Conservation (phyloP, 1,284 basidiomycete genomes). For the Fomitiporia mediterranea region DNA sequence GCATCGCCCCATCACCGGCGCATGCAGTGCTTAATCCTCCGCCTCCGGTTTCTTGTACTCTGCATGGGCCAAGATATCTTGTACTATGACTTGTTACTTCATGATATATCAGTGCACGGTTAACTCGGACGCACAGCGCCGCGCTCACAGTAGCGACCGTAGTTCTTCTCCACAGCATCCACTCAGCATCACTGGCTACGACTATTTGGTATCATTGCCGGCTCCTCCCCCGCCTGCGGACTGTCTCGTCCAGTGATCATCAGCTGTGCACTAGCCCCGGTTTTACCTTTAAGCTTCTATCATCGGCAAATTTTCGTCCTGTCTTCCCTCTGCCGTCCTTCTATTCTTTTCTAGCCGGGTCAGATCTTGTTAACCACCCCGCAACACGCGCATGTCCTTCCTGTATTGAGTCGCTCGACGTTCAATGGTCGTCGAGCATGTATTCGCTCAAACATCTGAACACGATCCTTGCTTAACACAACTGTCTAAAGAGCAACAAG, state of each 20-base stretch:
- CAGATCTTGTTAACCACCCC: neutral
- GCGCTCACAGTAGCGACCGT: neutral
- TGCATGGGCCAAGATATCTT: neutral
- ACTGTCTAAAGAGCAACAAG: neutral
- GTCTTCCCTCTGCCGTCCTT: neutral
- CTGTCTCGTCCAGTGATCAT: neutral
- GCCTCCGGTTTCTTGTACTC: neutral
- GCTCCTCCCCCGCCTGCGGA: neutral
- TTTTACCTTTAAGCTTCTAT: neutral
- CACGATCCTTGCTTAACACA: neutral
- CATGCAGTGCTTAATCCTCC: neutral
- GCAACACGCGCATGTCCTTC: neutral
- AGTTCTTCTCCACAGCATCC: neutral
- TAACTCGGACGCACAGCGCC: neutral
- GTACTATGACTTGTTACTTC: neutral
- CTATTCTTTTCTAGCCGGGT: neutral
- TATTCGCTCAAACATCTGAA: neutral
- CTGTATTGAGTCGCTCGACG: neutral
- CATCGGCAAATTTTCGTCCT: neutral
- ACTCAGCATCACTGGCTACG: neutral
- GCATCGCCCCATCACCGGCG: neutral
- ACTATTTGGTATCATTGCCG: neutral
- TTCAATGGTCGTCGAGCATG: slow-evolving; percentile 1
- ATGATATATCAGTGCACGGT: neutral
- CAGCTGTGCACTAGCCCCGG: neutral